Evolutionary conservation across 768 basidiomycete species (phyloP), one percentile per base, ranked within the genome.

Genomic region (Suillus tomentosus): DNA sequence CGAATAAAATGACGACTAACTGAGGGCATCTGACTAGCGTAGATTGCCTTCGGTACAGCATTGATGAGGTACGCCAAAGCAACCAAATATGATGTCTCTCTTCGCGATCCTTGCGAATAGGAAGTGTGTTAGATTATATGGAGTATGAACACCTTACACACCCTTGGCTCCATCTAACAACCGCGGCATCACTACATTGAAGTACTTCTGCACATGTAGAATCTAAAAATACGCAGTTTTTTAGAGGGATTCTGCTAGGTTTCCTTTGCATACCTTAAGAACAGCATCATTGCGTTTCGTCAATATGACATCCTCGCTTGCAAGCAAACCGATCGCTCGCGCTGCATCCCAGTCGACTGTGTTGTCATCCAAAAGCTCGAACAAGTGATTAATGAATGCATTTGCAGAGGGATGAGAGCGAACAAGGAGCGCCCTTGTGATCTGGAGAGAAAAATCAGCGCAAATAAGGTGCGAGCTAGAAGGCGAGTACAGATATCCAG

Each of bases 51-150:
- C 1, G 96, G 94, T 15, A 94, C 84, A 9, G 90, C 84, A 65
- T 86, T 88, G 66, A 98, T 85, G 10, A 99, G 80, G 24, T 89
- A 88, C 0, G 91, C 87, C 36, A 99, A 82, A 3, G 94, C 94
- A 42, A 95, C 87, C 3, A 99, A 84, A 73, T 91, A 87, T 1
- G 93, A 86, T 2, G 81, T 84, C 72, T 88, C 91, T 64, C 80
- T 77, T 13, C 71, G 72, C 2, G 82, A 69, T 58, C 85, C 90
- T 90, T 63, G 3, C 43, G 24, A 48, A 60, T 43, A 14, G 58
- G 22, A 9, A 64, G 64, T 61, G 27, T 14, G 48, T 40, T 51
- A 40, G 15, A 14, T 37, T 17, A 27, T 50, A 10, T 45, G 17
- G 48, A 40, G 13, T 37, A 17, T 61, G 37, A 11, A 56, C 34